These are phyloP conservation scores for Arachis stenosperma DNA, from an alignment of 306 rosid genomes.

Conservation along the genomic window DNA sequence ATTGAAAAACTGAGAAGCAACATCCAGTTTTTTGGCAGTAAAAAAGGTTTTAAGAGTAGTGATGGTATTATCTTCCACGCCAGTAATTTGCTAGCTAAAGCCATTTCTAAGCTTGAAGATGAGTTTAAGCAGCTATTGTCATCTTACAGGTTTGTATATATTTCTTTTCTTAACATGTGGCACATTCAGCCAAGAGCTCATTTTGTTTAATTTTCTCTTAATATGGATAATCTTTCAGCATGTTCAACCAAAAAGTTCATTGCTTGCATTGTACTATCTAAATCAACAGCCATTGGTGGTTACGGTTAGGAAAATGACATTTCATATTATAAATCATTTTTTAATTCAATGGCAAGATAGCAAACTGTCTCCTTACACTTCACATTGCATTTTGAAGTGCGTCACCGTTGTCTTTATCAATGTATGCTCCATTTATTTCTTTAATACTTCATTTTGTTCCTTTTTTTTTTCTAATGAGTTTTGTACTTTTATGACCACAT, in stretches of 20 bases:
- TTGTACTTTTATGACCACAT: background rate
- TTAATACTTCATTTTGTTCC: background rate
- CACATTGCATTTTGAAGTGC: slow-evolving; percentile 1
- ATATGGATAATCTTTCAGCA: too few species aligned
- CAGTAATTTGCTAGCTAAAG: slow-evolving; percentile 75
- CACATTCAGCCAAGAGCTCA: slow-evolving; percentile 8
- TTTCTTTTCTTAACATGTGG: slow-evolving; percentile 34
- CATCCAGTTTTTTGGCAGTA: slow-evolving; percentile 76
- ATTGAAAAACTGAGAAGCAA: slow-evolving; percentile 81
- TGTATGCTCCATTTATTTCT: background rate
- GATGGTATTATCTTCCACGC: slow-evolving; percentile 75
- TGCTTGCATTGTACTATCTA: background rate
- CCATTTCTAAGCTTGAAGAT: slow-evolving; percentile 91
- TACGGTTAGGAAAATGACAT: background rate
- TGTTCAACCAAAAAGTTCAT: background rate
- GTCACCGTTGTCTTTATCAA: background rate
- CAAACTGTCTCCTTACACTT: background rate
- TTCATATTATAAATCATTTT: too few species aligned
- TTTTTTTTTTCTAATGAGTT: background rate
- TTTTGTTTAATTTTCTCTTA: too few species aligned
- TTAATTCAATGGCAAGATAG: too few species aligned
- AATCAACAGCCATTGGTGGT: slow-evolving; percentile 20
- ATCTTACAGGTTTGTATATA: slow-evolving; percentile 77
- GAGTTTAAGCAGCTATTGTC: slow-evolving; percentile 78
- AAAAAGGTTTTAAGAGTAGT: slow-evolving; percentile 69